Base-by-base conservation (phyloP, 352 stramenopile species). In the Phytophthora europaea region DNA sequence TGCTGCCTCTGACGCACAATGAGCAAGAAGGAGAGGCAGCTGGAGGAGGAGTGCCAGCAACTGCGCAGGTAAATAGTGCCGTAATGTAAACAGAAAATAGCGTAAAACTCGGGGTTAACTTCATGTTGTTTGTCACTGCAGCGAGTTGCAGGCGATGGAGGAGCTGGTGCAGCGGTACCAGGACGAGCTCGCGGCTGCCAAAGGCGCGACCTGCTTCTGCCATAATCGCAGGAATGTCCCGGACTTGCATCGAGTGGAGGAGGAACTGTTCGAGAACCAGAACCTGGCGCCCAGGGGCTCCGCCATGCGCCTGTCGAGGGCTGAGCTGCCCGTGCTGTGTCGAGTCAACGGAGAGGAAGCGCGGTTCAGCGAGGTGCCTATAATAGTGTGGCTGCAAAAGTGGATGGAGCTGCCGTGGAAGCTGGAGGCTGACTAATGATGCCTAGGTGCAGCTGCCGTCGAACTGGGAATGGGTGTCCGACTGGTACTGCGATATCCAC, bases 211-310 rank as follows among this genome's bases (percentile, higher is more conserved):
- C 6, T 47, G 34, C 33, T 56, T 58, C 16, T 36, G 48, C 6
- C 53, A 33, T 6, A 66, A 47, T 6, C 34, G 22, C 16, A 61
- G 23, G 23, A 74, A 65, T 50, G 50, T 57, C 9, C 62, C 68
- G 16, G 75, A 79, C 54, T 22, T 70, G 20, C 70, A 79, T 55
- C 78, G 76, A 12, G 72, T 81, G 3, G 75, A 81, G 22, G 86
- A 92, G 48, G 78, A 88, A 60, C 56, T 93, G 10, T 84, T 82
- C n/a, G 84, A 93, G 63, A 72, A 82, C 50, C 84, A 93, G 71
- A 74, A 72, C 43, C 57, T 93, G 54, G 72, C 82, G 36, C 56
- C 65, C 12, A 51, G 63, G 6, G 90, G 84, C 58, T 67, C 72
- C 9, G 59, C 60, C 0, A 71, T 65, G 31, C 43, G 58, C 4